A percentile compares a stretch with the other conserved stretches of the same genome.
Evolutionary conservation across 1,284 basidiomycete species (phyloP).

Genomic region (Gymnopus androsaceus): DNA sequence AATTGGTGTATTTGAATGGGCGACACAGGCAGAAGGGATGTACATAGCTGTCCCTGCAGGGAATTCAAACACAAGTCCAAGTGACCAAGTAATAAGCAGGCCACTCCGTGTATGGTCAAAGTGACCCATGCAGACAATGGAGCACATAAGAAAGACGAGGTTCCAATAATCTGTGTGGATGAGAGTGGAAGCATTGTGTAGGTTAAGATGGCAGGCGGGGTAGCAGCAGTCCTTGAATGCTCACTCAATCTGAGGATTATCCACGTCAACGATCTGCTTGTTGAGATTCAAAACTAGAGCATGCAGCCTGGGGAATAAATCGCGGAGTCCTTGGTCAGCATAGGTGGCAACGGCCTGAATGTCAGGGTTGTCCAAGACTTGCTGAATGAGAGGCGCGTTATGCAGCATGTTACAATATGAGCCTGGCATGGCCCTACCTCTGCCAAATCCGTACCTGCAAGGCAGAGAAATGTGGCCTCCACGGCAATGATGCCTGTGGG

Average conservation of each 20-base stretch:
- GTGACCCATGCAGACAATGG: not conserved
- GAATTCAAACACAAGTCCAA: not conserved
- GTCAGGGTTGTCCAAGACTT: not conserved
- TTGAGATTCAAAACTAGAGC: not conserved
- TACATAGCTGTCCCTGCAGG: not conserved
- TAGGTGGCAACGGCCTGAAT: not conserved
- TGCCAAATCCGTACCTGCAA: not conserved
- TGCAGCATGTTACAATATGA: not conserved
- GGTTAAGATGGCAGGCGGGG: not conserved
- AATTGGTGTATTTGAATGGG: conserved; percentile 1
- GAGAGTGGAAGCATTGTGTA: not conserved
- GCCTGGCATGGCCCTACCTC: not conserved
- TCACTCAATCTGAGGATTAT: not conserved
- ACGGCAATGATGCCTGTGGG: not conserved
- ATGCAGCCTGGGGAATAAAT: not conserved
- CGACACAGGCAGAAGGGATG: conserved; percentile 1
- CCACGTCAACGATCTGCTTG: not conserved
- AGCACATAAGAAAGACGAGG: not conserved
- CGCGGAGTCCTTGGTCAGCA: not conserved
- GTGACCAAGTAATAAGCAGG: not conserved
- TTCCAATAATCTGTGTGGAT: not conserved
- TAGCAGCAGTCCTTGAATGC: not conserved
- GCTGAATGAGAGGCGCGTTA: not conserved
- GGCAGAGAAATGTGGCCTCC: not conserved
- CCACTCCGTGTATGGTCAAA: not conserved